Evolutionary conservation across 176 grass and related monocot genomes (phyloP).

Genomic region (Eragrostis nindensis): DNA sequence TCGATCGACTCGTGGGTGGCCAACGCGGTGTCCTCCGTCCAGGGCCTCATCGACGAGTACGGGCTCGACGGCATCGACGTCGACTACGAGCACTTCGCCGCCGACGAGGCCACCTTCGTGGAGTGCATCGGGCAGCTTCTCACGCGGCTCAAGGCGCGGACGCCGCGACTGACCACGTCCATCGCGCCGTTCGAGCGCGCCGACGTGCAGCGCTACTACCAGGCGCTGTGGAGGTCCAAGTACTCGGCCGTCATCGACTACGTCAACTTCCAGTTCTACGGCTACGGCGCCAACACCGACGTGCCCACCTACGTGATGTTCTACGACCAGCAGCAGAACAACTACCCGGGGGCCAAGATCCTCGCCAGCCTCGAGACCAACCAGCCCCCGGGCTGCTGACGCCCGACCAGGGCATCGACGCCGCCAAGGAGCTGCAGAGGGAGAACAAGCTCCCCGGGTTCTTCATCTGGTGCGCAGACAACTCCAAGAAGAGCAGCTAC

Average conservation of each 20-base stretch:
- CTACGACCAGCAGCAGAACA: conserved; percentile 26
- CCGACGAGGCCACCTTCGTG: conserved; percentile 35
- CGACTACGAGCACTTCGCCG: conserved; percentile 63
- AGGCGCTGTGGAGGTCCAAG: conserved; percentile 45
- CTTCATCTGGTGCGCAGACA: conserved; percentile 67
- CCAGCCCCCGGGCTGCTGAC: conserved; percentile 13
- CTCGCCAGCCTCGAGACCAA: conserved; percentile 62
- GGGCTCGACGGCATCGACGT: conserved; percentile 65
- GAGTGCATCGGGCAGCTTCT: conserved; percentile 53
- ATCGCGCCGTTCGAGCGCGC: conserved; percentile 57
- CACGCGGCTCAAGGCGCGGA: conserved; percentile 38
- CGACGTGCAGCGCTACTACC: conserved; percentile 50
- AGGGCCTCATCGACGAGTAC: conserved; percentile 43
- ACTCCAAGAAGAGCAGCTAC: conserved; percentile 28
- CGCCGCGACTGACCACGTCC: conserved; percentile 47
- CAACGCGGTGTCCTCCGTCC: conserved; percentile 50
- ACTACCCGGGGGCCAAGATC: conserved; percentile 53
- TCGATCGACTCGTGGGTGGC: conserved; percentile 59
- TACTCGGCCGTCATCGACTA: conserved; percentile 58
- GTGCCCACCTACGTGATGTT: conserved; percentile 39
- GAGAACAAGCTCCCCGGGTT: conserved; percentile 59
- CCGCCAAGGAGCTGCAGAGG: conserved; percentile 36
- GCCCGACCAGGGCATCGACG: conserved; percentile 41
- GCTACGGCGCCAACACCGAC: conserved; percentile 48
- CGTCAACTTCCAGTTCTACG: conserved; percentile 85